Conservation (phyloP, 495 filamentous ascomycete species). For the Tuber aestivum region DNA sequence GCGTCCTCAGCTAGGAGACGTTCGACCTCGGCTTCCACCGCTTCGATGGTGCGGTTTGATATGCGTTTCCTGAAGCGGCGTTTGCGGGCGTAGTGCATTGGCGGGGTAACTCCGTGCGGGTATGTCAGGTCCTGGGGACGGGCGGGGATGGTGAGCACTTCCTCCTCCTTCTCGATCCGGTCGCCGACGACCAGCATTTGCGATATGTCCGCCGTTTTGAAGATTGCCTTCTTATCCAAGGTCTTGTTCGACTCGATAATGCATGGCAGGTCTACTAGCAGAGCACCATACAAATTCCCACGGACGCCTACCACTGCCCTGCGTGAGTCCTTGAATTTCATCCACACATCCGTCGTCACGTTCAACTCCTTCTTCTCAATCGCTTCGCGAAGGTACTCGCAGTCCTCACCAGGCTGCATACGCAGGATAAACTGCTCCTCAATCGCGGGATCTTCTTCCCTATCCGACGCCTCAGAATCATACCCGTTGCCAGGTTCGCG, state of each 20-base stretch:
- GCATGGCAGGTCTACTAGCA: conserved; percentile 80
- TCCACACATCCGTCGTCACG: conserved; percentile 61
- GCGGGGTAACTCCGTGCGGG: conserved; percentile 87
- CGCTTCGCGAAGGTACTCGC: conserved; percentile 67
- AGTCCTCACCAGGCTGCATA: conserved; percentile 77
- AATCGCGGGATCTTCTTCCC: conserved; percentile 75
- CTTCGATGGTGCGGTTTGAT: conserved; percentile 78
- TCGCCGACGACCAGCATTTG: conserved; percentile 89
- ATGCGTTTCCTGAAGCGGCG: conserved; percentile 79
- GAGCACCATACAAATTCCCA: conserved; percentile 67
- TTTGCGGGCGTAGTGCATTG: conserved; percentile 77
- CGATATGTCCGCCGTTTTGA: conserved; percentile 88
- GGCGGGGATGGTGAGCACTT: conserved; percentile 48
- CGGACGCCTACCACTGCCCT: conserved; percentile 65
- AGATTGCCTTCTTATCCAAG: conserved; percentile 85
- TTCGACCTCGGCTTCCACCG: conserved; percentile 76
- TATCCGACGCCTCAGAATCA: conserved; percentile 92
- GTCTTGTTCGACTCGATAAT: conserved; percentile 94
- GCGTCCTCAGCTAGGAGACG: conserved; percentile 67
- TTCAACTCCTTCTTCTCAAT: conserved; percentile 70
- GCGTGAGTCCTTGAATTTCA: conserved; percentile 75
- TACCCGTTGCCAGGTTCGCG: conserved; percentile 69
- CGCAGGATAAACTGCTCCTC: conserved; percentile 84
- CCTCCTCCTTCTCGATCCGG: conserved; percentile 61
- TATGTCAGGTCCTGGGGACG: conserved; percentile 63